phyloP scores from a whole-genome alignment of 192 early-diverging fungal species.

The Fimicolochytrium jonesii region DNA sequence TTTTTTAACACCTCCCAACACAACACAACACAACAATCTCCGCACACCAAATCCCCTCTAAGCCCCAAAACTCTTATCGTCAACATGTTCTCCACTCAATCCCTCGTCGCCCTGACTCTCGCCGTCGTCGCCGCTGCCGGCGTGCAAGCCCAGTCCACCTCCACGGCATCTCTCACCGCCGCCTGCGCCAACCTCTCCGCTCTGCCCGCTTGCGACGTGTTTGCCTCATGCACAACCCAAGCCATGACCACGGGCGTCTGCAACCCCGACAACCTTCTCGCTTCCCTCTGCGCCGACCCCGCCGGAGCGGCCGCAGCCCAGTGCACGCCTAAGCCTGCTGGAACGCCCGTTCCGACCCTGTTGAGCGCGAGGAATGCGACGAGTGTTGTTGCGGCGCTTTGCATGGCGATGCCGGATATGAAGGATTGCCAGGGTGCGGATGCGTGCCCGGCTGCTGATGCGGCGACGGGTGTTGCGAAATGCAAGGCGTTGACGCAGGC shows the following conservation, averaged over 20 bases:
- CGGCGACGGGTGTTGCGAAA: background rate
- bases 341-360: background rate
- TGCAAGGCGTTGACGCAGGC: background rate
- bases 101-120: background rate
- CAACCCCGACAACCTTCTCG: background rate
- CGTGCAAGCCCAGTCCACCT: background rate
- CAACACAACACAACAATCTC: background rate
- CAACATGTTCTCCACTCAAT: no score
- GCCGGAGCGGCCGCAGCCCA: background rate
- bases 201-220: slow-evolving; percentile 19
- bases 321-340: background rate
- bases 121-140: background rate
- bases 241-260: background rate
- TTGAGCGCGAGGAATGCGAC: background rate
- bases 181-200: slow-evolving; percentile 6
- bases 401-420: background rate
- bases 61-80: background rate
- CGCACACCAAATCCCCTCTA: background rate
- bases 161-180: background rate
- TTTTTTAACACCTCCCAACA: background rate
- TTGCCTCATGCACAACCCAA: slow-evolving; percentile 1
- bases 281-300: background rate
- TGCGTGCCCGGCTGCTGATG: background rate
- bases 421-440: background rate
- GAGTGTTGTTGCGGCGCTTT: background rate